A percentile compares a stretch with the other conserved stretches of the same genome.
phyloP scores from a whole-genome alignment of 768 basidiomycete species.

The Naematelia encephala region DNA sequence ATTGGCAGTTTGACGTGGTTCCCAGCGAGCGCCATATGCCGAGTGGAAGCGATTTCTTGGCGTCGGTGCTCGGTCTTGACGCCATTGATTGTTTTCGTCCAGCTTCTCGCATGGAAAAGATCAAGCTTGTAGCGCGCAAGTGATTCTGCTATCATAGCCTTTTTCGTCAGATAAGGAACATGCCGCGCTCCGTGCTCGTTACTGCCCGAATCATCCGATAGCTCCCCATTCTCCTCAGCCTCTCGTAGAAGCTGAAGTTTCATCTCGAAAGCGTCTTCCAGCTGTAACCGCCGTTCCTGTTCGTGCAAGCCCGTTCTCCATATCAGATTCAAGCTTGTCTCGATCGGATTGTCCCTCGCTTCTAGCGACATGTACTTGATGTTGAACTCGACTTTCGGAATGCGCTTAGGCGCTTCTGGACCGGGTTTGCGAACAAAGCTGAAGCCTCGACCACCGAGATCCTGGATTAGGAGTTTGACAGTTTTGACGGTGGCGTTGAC shows the following conservation, averaged over 20 bases:
- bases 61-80: conserved; percentile 56
- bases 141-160: conserved; percentile 60
- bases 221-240: conserved; percentile 3
- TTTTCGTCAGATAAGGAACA: conserved; percentile 12
- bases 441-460: conserved; percentile 57
- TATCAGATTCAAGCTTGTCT: conserved; percentile 69
- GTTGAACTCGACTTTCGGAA: conserved; percentile 63
- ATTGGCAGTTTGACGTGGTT: conserved; percentile 48
- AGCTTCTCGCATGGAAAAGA: conserved; percentile 67
- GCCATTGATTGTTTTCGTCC: conserved; percentile 61
- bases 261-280: conserved; percentile 80
- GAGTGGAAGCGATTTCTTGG: conserved; percentile 57
- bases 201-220: conserved; percentile 5
- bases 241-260: conserved; percentile 59
- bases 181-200: neutral
- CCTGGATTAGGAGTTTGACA: conserved; percentile 63
- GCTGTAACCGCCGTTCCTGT: conserved; percentile 64
- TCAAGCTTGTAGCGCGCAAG: conserved; percentile 71
- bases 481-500: conserved; percentile 67
- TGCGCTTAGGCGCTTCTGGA: conserved; percentile 67
- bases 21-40: conserved; percentile 51
- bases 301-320: conserved; percentile 71
- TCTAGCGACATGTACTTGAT: conserved; percentile 69
- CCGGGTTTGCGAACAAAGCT: conserved; percentile 61
- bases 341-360: conserved; percentile 78